Evolutionary conservation across 1,284 basidiomycete species (phyloP), one percentile per base, ranked within the genome.

Genomic region (Moesziomyces parantarcticus): DNA sequence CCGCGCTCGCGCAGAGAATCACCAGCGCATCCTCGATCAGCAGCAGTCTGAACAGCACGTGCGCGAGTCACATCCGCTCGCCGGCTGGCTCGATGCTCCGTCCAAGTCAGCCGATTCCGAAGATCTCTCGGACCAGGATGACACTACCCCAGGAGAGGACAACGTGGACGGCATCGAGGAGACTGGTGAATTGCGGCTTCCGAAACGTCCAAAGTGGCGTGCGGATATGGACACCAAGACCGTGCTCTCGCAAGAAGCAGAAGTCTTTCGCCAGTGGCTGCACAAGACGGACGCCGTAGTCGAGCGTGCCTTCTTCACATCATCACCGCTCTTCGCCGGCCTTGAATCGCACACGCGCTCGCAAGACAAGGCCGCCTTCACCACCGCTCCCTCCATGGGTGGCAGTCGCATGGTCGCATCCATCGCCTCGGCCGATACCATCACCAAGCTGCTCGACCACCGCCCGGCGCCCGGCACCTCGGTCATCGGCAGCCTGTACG

Each of bases 401-500:
- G 70, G 70, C 2, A 58, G 60, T 11, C 42, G 70, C 14, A 69
- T 74, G 66, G 62, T 69, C 32, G 61, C 71, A 13, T 26, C 32
- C 49, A 52, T 74, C 18, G 47, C 65, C 2, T 69, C 66, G 1
- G 53, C 32, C 22, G 71, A 74, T 39, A 48, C 51, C 52, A 69
- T 75, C 46, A 3, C 41, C 9, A 29, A 57, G 22, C 62, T 65
- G 13, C 51, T 65, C 42, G 39, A 44, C 0, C 65, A 72, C 51
- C 52, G 62, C 18, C 73, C 53, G 26, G 49, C 77, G 41, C 75
- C 80, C 6, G 74, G 74, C 23, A 89, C 90, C 86, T 89, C 89
- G 10, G 49, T 76, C 47, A 59, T 10, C 36, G 88, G 90, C 1
- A 90, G 91, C 0, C 90, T 91, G 22, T 77, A 73, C 66, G 77